Evolutionary conservation across 2,329 filamentous ascomycete species (phyloP).

Genomic region (Clonostachys rosea): DNA sequence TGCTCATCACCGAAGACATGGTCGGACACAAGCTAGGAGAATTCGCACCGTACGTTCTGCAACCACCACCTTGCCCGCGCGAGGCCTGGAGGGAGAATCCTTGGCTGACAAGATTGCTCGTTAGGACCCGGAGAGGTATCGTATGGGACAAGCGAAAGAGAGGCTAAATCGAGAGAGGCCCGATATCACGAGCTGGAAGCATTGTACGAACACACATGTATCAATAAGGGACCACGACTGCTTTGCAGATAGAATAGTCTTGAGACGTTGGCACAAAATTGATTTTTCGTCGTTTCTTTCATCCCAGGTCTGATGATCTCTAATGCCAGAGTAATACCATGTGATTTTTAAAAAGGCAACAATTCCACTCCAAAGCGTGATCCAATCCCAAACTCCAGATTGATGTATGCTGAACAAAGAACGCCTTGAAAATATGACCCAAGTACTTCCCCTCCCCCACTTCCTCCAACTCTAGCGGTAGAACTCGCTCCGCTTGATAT

Average conservation of each 20-base stretch:
- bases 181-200: background rate
- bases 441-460: background rate
- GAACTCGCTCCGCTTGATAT: constrained; percentile 95
- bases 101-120: background rate
- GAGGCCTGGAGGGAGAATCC: too few relatives aligned
- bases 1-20: constrained; percentile 90
- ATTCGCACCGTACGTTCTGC: constrained; percentile 71
- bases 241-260: too few relatives aligned
- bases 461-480: constrained; percentile 57
- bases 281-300: background rate
- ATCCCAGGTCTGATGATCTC: constrained; percentile 2
- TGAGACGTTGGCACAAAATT: too few relatives aligned
- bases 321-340: too few relatives aligned
- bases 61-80: background rate
- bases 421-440: too few relatives aligned
- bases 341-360: too few relatives aligned
- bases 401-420: background rate
- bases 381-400: constrained; percentile 12
- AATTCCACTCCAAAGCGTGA: background rate
- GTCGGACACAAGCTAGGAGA: constrained; percentile 93
- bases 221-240: background rate
- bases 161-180: background rate
- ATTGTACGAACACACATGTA: constrained; percentile 1
- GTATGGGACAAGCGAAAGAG: constrained; percentile 35
- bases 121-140: constrained; percentile 56